Evolutionary conservation across 2,329 filamentous ascomycete species (phyloP), one percentile per base, ranked within the genome.

Genomic region (Arthroderma sp.): DNA sequence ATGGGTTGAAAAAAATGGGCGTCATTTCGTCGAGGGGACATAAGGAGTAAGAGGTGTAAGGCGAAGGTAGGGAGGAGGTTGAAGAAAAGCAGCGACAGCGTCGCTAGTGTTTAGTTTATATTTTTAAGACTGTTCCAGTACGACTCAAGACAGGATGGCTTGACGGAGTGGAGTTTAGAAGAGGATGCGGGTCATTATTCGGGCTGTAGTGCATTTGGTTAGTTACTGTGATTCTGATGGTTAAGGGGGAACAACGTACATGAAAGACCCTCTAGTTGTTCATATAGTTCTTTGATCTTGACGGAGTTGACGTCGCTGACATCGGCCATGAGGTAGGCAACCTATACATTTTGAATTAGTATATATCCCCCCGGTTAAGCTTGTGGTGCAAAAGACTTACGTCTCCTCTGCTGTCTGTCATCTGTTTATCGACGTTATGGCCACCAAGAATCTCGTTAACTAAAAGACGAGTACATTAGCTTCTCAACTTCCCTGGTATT

Each of bases 371-470:
- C 3, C 9, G 10, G 7, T 31, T 15, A 6, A 34, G 30, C 6
- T 15, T 33, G 6, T 37, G 28, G 6, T 8, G 22, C n/a, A 30
- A 28, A 29, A 10, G 34, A 54, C 74, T 52, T 67, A 85, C 81
- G 61, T 96, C 89, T 54, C 87, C 89, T 69, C 82, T 83, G 67
- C 84, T 94, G 64, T 96, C 91, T 42, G 85, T 91, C 71, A 93
- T 96, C 68, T 98, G 91, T 74, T 96, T 96, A 70, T 95, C 89
- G 55, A 98, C 88, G 64, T 98, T 98, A 72, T 98, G 88, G 58
- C 93, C 81, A 37, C 83, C 85, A 40, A 98, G 75, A 50, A 96
- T 86, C 58, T 91, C 85, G 72, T 98, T 98, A 53, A 98, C 91
- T 81, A 50, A 7, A 22, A 27, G 40, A 29, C 4, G 30, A 40